Base-by-base conservation (phyloP, 2,329 filamentous ascomycete species). In the Trichoderma sp. region DNA sequence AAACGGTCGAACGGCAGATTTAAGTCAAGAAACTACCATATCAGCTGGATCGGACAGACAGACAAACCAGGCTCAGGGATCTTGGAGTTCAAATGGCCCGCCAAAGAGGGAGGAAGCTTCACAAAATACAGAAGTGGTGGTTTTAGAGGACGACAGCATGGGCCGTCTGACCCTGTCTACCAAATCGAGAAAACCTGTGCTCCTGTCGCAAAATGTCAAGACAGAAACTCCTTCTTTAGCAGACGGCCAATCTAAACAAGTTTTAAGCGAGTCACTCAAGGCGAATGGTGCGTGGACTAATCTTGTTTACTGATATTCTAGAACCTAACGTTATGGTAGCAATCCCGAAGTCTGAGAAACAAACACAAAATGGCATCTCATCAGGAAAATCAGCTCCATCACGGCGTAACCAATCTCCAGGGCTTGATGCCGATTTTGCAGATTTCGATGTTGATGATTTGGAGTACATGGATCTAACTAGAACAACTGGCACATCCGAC, bases 161-260 rank as follows among this genome's bases (percentile, higher is more conserved):
- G 84, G 83, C 32, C 81, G 81, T 61, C 76, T 86, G 63, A 82
- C 81, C 15, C 82, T 84, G 7, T 83, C 79, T 58, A 80, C 81
- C n/a, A 84, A 81, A 73, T 78, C 82, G 6, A 87, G 82, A 74
- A 85, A 83, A 71, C 84, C 84, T 6, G 82, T 81, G 32, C 81
- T 87, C 30, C 73, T 85, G 26, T 79, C 83, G 9, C 83, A 80
- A 58, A 80, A 81, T 73, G 79, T 83, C 62, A 84, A 83, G 64
- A 79, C 84, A 56, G 81, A 82, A 11, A 84, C 83, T 0, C 85
- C 86, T 2, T 74, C 76, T 11, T 76, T 77, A 1, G 76, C 75
- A 1, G 75, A 73, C 2, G 73, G 76, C 56, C 74, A 51, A 64
- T 70, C 39, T 70, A 78, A 76, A 67, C 73, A 68, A 63, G 75